Evolutionary conservation across 352 stramenopile species (phyloP).

Genomic region (Globisporangium parvum): DNA sequence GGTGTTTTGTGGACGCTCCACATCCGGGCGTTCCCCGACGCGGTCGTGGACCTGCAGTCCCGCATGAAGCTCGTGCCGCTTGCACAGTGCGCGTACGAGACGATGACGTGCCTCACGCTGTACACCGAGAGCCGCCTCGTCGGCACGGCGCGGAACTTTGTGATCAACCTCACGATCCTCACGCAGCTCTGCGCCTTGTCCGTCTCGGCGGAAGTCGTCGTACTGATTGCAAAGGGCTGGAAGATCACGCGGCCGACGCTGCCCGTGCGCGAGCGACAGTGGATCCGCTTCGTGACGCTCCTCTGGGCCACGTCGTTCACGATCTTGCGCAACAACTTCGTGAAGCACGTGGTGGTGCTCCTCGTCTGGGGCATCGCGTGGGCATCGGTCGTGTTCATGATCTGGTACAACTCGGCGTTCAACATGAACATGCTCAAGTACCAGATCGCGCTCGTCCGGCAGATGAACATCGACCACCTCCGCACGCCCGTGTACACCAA

Average conservation of each 20-base stretch:
- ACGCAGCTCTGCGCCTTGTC: slow-evolving; percentile 38
- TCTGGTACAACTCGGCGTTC: slow-evolving; percentile 67
- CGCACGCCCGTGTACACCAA: slow-evolving; percentile 61
- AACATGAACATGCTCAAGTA: slow-evolving; percentile 70
- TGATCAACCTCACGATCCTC: slow-evolving; percentile 31
- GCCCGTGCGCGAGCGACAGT: slow-evolving; percentile 36
- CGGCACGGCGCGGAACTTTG: slow-evolving; percentile 28
- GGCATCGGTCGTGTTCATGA: slow-evolving; percentile 50
- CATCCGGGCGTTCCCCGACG: slow-evolving; percentile 37
- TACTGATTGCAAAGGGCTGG: slow-evolving; percentile 66
- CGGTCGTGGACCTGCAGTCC: slow-evolving; percentile 40
- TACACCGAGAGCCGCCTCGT: slow-evolving; percentile 25
- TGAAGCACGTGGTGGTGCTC: slow-evolving; percentile 36
- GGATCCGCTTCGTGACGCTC: slow-evolving; percentile 50
- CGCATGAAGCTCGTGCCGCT: slow-evolving; percentile 52
- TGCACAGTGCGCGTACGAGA: slow-evolving; percentile 23
- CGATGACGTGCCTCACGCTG: slow-evolving; percentile 23
- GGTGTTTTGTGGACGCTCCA: slow-evolving; percentile 47
- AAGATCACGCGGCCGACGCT: slow-evolving; percentile 56
- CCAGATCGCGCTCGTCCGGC: slow-evolving; percentile 53
- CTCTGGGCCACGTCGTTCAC: slow-evolving; percentile 39
- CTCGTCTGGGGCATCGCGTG: slow-evolving; percentile 50
- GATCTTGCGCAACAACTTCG: slow-evolving; percentile 31
- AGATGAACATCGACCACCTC: slow-evolving; percentile 35
- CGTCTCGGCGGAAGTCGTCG: slow-evolving; percentile 36